Conservation (phyloP, 352 stramenopile species). For the Pythium aquatile region DNA sequence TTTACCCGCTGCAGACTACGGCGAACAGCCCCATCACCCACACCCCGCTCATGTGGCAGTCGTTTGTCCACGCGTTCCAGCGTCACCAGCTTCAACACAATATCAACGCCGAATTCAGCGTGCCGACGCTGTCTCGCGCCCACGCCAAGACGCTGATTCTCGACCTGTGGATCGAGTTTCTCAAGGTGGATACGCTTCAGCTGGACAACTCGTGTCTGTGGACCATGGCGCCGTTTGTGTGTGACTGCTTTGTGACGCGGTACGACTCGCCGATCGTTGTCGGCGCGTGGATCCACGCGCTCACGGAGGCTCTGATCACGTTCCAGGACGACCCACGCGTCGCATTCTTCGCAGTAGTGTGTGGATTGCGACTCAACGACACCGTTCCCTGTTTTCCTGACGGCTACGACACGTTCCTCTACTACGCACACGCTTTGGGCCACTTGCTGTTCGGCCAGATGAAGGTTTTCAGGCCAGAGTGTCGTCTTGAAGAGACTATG, state of each 20-base stretch:
- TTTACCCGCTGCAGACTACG: not conserved
- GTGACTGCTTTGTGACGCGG: constrained; percentile 60
- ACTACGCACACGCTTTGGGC: constrained; percentile 60
- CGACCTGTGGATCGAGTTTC: constrained; percentile 74
- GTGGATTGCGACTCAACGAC: constrained; percentile 26
- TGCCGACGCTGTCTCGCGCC: constrained; percentile 23
- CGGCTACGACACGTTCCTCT: constrained; percentile 65
- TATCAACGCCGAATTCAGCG: constrained; percentile 1
- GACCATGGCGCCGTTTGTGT: constrained; percentile 63
- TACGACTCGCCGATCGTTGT: constrained; percentile 54
- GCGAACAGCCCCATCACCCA: not conserved
- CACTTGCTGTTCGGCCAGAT: constrained; percentile 71
- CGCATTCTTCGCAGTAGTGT: constrained; percentile 57
- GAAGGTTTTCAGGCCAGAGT: constrained; percentile 62
- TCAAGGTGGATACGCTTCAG: constrained; percentile 65
- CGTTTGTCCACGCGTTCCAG: constrained; percentile 21
- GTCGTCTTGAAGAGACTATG: constrained; percentile 49
- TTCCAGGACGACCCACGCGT: constrained; percentile 54
- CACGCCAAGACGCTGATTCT: constrained; percentile 54
- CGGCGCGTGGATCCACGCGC: constrained; percentile 46
- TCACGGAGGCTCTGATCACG: constrained; percentile 42
- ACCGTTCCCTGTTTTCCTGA: not conserved
- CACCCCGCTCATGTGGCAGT: constrained; percentile 31
- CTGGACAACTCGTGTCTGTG: constrained; percentile 50
- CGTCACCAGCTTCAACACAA: constrained; percentile 21